These are phyloP conservation scores for Moricandia moricandioides DNA, from an alignment of 345 rosid genomes.

Conservation along the genomic window DNA sequence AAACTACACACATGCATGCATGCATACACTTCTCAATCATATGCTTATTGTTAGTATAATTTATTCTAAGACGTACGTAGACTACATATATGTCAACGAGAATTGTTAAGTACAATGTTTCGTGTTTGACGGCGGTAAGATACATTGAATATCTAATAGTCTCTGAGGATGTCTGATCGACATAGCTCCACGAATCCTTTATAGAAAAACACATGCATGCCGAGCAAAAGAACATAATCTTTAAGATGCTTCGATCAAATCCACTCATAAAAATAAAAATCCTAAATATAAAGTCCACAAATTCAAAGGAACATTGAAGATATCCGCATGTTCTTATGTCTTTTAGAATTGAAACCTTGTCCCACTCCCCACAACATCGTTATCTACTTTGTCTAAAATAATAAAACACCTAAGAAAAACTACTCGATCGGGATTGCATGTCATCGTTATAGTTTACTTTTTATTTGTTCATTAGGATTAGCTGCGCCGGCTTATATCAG, in stretches of 20 bases:
- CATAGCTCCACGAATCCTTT: constrained; percentile 28
- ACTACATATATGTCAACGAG: not conserved
- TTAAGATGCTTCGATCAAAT: constrained; percentile 29
- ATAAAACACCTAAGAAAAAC: constrained; percentile 17
- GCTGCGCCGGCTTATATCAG: constrained; percentile 25
- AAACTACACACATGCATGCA: not conserved
- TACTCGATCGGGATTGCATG: constrained; percentile 7
- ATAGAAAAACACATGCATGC: constrained; percentile 14
- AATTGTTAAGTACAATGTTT: constrained; percentile 31
- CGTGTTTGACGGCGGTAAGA: constrained; percentile 29
- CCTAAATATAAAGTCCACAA: constrained; percentile 20
- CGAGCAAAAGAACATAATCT: constrained; percentile 17
- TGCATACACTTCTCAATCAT: constrained; percentile 6
- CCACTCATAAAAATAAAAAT: constrained; percentile 17
- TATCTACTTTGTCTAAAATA: constrained; percentile 32
- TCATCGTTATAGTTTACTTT: constrained; percentile 4
- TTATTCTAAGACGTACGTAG: not conserved
- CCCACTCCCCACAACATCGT: constrained; percentile 34
- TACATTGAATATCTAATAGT: constrained; percentile 28
- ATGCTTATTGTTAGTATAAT: constrained; percentile 3
- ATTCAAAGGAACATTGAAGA: constrained; percentile 30
- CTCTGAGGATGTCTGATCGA: constrained; percentile 32
- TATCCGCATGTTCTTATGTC: constrained; percentile 35
- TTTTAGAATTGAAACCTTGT: constrained; percentile 9
- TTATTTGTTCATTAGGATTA: not conserved